phyloP scores from a whole-genome alignment of 345 rosid species.

The Camelina hispida region DNA sequence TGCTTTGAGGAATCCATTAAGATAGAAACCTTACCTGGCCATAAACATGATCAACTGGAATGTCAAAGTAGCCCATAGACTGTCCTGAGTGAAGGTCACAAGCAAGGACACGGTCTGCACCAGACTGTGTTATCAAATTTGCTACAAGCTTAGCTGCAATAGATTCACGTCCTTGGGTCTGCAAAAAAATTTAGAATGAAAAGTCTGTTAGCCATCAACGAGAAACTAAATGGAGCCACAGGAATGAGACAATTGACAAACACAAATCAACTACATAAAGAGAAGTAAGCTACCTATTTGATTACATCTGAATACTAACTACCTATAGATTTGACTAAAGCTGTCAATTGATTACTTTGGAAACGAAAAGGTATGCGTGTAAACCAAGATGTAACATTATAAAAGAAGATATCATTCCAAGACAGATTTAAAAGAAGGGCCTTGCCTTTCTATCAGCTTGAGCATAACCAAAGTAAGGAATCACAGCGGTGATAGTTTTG shows the following conservation, averaged over 20 bases:
- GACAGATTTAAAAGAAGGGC: neutral
- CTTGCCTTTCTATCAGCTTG: constrained; percentile 97
- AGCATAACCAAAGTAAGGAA: constrained; percentile 97
- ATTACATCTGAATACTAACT: neutral
- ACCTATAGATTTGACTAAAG: neutral
- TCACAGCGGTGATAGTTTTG: constrained; percentile 87
- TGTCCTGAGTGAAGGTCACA: constrained; percentile 99
- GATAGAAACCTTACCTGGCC: constrained; percentile 67
- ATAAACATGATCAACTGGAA: constrained; percentile 95
- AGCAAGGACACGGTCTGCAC: constrained; percentile 96
- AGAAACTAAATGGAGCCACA: no score
- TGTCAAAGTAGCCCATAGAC: constrained; percentile 99
- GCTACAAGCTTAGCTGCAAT: constrained; percentile 69
- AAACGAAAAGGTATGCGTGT: neutral
- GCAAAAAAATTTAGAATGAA: constrained; percentile 38
- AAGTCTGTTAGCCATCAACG: neutral
- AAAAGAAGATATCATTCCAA: neutral
- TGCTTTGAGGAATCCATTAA: neutral
- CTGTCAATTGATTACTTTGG: neutral
- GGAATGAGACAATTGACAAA: constrained; percentile 2
- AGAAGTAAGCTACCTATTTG: constrained; percentile 16
- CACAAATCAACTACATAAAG: constrained; percentile 10
- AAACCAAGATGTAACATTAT: neutral
- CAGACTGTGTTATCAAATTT: constrained; percentile 65
- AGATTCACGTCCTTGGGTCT: constrained; percentile 98